A percentile compares a stretch with the other conserved stretches of the same genome.
phyloP scores from a whole-genome alignment of 176 grass and related monocot genomes.

The Eremochloa ophiuroides region DNA sequence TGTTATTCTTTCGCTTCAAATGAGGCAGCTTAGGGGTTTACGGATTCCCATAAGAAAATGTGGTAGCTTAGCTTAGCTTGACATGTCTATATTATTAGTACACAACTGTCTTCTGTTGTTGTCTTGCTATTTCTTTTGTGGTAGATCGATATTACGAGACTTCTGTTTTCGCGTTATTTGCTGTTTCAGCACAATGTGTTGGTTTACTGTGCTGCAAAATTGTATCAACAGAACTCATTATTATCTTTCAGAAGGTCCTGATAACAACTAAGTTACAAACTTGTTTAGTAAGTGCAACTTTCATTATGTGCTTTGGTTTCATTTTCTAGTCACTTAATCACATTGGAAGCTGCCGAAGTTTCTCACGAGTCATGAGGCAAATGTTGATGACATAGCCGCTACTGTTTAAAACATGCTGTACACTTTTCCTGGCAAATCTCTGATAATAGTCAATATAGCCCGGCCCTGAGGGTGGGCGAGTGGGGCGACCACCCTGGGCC shows the following conservation, averaged over 20 bases:
- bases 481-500: too few relatives aligned
- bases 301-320: not conserved
- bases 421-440: not conserved
- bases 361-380: not conserved
- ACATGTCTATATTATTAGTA: not conserved
- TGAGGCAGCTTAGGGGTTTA: not conserved
- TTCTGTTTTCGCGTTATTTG: not conserved
- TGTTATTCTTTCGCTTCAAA: not conserved
- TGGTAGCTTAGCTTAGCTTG: not conserved
- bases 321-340: not conserved
- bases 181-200: not conserved
- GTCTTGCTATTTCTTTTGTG: not conserved
- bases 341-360: not conserved
- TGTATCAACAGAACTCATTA: not conserved
- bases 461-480: too few relatives aligned
- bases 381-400: not conserved
- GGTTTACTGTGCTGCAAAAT: not conserved
- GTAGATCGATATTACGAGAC: not conserved
- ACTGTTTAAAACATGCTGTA: not conserved
- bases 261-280: not conserved
- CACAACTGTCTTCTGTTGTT: not conserved
- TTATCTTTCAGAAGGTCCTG: not conserved
- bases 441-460: not conserved
- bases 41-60: not conserved
- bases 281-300: not conserved